phyloP scores from a whole-genome alignment of 345 rosid genomes.

The Garcia nutans region DNA sequence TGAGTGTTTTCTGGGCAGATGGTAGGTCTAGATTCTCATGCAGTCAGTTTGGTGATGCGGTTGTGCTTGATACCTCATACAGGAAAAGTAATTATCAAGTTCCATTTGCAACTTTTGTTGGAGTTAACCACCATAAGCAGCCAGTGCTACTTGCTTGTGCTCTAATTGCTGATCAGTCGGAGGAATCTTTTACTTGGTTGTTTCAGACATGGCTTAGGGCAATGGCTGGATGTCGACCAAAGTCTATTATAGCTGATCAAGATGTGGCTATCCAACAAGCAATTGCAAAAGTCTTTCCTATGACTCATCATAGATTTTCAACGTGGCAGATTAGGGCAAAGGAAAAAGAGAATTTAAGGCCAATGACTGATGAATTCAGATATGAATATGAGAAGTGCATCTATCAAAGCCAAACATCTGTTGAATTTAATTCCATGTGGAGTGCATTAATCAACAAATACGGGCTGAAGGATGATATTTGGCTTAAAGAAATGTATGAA shows the following conservation, averaged over 20 bases:
- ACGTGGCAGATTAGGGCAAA: constrained; percentile 69
- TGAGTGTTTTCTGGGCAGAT: constrained; percentile 87
- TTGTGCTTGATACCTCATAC: constrained; percentile 75
- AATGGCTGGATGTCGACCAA: constrained; percentile 70
- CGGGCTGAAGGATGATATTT: constrained; percentile 50
- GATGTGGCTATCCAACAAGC: constrained; percentile 71
- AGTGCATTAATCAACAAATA: constrained; percentile 55
- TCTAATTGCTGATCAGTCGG: constrained; percentile 63
- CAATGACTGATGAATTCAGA: constrained; percentile 53
- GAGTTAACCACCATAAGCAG: constrained; percentile 84
- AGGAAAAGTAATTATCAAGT: constrained; percentile 53
- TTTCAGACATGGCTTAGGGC: constrained; percentile 83
- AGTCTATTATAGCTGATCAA: constrained; percentile 80
- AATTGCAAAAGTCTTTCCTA: constrained; percentile 64
- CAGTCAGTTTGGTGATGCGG: constrained; percentile 78
- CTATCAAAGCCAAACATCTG: constrained; percentile 59
- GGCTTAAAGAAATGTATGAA: constrained; percentile 74
- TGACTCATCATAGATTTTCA: constrained; percentile 73
- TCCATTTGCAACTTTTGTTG: constrained; percentile 80
- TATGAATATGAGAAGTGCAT: constrained; percentile 72
- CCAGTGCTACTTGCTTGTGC: constrained; percentile 92
- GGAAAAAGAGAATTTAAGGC: constrained; percentile 57
- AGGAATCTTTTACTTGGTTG: constrained; percentile 72
- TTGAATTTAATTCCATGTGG: constrained; percentile 72
- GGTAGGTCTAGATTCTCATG: constrained; percentile 84